Evolutionary conservation across 2,329 filamentous ascomycete species (phyloP), one percentile per base, ranked within the genome.

Genomic region (Paraconiothyrium brasiliense): DNA sequence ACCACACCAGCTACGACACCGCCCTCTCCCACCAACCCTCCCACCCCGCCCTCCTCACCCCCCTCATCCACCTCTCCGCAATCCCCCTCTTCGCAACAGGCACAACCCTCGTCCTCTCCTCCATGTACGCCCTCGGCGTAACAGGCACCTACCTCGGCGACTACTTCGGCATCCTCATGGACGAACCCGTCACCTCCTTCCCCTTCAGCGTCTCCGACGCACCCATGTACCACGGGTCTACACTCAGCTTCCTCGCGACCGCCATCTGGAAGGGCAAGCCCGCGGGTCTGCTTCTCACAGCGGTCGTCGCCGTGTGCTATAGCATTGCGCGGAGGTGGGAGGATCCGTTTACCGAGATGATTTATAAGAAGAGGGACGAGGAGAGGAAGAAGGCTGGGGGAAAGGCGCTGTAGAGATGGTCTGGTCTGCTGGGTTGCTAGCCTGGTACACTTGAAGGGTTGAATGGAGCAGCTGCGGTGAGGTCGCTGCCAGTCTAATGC

Each of bases 101-200:
- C 61, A 97, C 97, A 79, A 80, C 91, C 55, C 88, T 99, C 39
- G 95, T 99, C 54, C 72, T 98, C 54, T 90, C 90, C 37, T 95
- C 92, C 63, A 98, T 97, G 81, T 97, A 89, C 89, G 91, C 90
- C 37, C 88, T 99, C 44, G 95, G 95, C 60, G 88, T 99, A 73
- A 97, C 93, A 0, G 95, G 95, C 65, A 99, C 95, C 41, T 99
- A 97, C 78, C 85, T 99, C 39, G 95, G 95, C 71, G 95, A 99
- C 83, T 99, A 99, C 85, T 99, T 98, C 77, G 95, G 95, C 70
- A 97, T 98, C 78, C 85, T 99, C 68, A 97, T 97, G 93, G 94
- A 98, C 77, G 84, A 90, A 69, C 94, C 94, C 73, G 94, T 99
- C 56, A 97, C 93, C 13, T 91, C 92, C 14, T 99, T 99, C 78